Evolutionary conservation across 1,284 basidiomycete genomes (phyloP), one percentile per base, ranked within the genome.

Genomic region (Tilletiaria anomala): DNA sequence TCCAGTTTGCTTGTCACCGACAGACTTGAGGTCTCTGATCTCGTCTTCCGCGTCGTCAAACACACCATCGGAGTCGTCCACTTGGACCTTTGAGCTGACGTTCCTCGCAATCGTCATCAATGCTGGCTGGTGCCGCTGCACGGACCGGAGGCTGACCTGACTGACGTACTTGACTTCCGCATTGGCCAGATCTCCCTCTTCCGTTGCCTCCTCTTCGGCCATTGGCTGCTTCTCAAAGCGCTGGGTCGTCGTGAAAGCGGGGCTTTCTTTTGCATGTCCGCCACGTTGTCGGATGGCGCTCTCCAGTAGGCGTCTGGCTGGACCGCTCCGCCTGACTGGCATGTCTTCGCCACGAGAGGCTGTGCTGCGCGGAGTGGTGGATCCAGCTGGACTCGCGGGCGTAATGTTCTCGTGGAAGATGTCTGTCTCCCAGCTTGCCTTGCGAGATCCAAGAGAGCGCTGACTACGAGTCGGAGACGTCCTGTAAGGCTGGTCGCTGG

Each of bases 281-380:
- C 52, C 59, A 12, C 56, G 39, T 41, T 61, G 58, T 31, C 56
- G 47, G 51, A 61, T 55, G 5, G 53, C 43, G 14, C 56, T 47
- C 16, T 54, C 50, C 12, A 48, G 45, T 1, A 56, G 58, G 4
- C 54, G 24, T 47, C 38, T 61, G 48, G 36, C 45, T 37, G 3
- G 49, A 45, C 14, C 46, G 46, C 15, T 52, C 44, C 40, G 6
- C 21, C 24, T 43, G 45, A n/a, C 29, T 44, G 43, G 37, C 14
- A 35, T 20, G 11, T 43, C 42, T 33, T 16, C 6, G 31, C 22
- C 17, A 32, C 31, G 2, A 33, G 22, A 11, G 26, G 32, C 21
- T 23, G 10, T n/a, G 21, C 39, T 12, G 17, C 39, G 6, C 32
- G 31, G 11, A 10, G n/a, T 26, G 12, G 32, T 17, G 18, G 15